Conservation (phyloP, 257 asterid species). For the Solanum stenotomum region DNA sequence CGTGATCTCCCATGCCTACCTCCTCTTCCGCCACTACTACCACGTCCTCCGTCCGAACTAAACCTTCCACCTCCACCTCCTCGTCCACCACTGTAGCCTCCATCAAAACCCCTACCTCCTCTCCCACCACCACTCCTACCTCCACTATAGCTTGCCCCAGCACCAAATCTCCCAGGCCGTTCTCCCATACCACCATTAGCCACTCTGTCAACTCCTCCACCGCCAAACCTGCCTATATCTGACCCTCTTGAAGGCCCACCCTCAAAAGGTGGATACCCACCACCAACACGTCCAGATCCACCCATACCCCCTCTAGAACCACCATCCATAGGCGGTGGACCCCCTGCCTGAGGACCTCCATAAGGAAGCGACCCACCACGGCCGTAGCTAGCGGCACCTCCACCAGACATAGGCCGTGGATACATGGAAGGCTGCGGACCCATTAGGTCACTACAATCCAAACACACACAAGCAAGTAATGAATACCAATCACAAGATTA, state of each 20-base stretch:
- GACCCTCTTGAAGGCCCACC: constrained; percentile 40
- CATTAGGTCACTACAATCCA: constrained; percentile 48
- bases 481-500: background rate
- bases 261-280: constrained; percentile 26
- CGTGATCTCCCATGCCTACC: constrained; percentile 39
- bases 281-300: constrained; percentile 5
- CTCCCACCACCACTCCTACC: constrained; percentile 10
- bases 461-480: background rate
- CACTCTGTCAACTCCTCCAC: constrained; percentile 18
- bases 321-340: constrained; percentile 25
- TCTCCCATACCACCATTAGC: constrained; percentile 31
- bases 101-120: constrained; percentile 14
- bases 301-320: constrained; percentile 19
- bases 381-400: constrained; percentile 38
- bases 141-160: background rate
- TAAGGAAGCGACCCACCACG: constrained; percentile 42
- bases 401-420: constrained; percentile 46
- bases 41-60: constrained; percentile 25
- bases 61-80: constrained; percentile 26
- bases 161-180: constrained; percentile 30
- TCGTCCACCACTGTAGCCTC: constrained; percentile 3
- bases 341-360: constrained; percentile 31
- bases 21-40: constrained; percentile 33
- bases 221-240: constrained; percentile 33
- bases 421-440: constrained; percentile 39